phyloP scores from a whole-genome alignment of 352 stramenopile genomes.

The Globisporangium nagaii region DNA sequence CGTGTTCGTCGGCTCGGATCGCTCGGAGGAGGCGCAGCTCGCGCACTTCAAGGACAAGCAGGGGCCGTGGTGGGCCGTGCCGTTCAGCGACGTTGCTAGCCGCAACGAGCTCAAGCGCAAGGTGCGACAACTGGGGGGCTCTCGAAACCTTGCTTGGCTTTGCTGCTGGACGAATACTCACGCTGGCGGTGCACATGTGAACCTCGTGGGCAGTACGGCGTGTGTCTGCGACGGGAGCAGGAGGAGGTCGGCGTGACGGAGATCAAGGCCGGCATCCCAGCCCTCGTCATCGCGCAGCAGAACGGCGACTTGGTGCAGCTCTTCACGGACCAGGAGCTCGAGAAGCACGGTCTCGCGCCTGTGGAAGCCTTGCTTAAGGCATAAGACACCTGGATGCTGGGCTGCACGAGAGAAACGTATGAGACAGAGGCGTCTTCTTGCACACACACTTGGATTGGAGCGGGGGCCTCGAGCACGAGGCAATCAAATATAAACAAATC shows the following conservation, averaged over 20 bases:
- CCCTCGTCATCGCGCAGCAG: slow-evolving; percentile 12
- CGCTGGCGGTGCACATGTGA: not conserved
- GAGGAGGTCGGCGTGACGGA: slow-evolving; percentile 19
- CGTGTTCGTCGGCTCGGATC: slow-evolving; percentile 77
- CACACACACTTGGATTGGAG: too few species aligned
- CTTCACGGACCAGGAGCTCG: slow-evolving; percentile 11
- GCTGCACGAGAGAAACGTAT: not conserved
- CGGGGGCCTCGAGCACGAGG: too few species aligned
- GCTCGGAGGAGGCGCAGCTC: slow-evolving; percentile 44
- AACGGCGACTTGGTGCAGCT: slow-evolving; percentile 15
- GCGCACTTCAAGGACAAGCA: slow-evolving; percentile 70
- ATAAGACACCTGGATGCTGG: not conserved
- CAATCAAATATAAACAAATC: too few species aligned
- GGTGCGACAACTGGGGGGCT: too few species aligned
- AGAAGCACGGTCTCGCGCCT: not conserved
- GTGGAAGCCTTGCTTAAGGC: slow-evolving; percentile 8
- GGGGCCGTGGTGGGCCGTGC: slow-evolving; percentile 65
- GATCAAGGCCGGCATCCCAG: slow-evolving; percentile 20
- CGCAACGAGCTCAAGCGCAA: slow-evolving; percentile 72
- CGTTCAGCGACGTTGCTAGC: slow-evolving; percentile 42
- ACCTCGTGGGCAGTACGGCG: slow-evolving; percentile 32
- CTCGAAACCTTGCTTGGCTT: too few species aligned
- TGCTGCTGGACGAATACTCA: too few species aligned
- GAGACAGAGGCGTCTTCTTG: too few species aligned
- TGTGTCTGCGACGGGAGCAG: slow-evolving; percentile 68